phyloP scores from a whole-genome alignment of 768 basidiomycete species.

The Podaxis sp. region DNA sequence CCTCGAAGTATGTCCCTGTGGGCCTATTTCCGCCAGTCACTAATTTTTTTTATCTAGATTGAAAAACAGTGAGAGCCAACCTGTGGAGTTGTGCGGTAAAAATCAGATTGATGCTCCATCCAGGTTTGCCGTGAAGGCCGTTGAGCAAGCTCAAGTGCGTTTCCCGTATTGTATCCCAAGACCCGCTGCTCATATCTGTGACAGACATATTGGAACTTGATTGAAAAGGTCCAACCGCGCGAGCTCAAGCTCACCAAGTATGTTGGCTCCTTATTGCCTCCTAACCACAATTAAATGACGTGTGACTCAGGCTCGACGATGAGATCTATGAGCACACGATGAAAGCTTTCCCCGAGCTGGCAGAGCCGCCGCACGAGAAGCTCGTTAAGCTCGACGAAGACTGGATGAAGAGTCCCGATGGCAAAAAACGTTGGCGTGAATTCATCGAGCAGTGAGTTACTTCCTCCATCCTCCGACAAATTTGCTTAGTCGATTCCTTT shows the following conservation, averaged over 20 bases:
- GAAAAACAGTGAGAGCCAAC: slow-evolving; percentile 81
- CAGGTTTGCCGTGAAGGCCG: slow-evolving; percentile 90
- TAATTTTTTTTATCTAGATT: slow-evolving; percentile 47
- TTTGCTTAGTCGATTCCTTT: neutral
- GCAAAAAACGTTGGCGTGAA: slow-evolving; percentile 87
- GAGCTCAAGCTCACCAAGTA: slow-evolving; percentile 83
- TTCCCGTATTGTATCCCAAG: neutral
- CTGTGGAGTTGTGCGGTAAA: neutral
- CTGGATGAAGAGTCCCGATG: slow-evolving; percentile 82
- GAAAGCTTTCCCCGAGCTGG: slow-evolving; percentile 77
- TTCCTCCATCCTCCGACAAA: neutral
- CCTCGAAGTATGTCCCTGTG: slow-evolving; percentile 59
- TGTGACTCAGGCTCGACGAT: slow-evolving; percentile 66
- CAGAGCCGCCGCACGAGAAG: slow-evolving; percentile 40
- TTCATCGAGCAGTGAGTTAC: slow-evolving; percentile 67
- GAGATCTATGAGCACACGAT: slow-evolving; percentile 82
- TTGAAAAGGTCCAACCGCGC: slow-evolving; percentile 74
- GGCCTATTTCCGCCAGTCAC: neutral
- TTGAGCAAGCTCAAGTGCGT: slow-evolving; percentile 91
- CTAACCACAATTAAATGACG: neutral
- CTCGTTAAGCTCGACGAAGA: slow-evolving; percentile 75
- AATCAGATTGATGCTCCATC: neutral
- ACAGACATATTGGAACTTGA: slow-evolving; percentile 93
- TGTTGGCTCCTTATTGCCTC: slow-evolving; percentile 16
- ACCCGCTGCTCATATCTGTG: neutral